phyloP scores from a whole-genome alignment of 2,329 filamentous ascomycete genomes.

The Penicillium sp. region DNA sequence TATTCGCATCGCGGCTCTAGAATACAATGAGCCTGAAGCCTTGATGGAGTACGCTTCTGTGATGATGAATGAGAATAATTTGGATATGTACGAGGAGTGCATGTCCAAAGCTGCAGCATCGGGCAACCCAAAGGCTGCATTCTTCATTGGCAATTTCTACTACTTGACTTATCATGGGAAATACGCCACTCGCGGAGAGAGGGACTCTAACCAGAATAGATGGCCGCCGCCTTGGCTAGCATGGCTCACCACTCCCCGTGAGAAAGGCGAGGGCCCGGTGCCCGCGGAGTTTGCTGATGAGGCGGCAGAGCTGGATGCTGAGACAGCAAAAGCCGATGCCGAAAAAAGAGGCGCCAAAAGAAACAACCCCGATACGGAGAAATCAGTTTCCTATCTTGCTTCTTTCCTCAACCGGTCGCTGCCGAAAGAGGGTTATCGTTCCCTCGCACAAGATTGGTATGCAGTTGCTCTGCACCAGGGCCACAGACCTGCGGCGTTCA shows the following conservation, averaged over 20 bases:
- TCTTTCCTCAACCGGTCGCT: conserved; percentile 22
- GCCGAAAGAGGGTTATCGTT: conserved; percentile 28
- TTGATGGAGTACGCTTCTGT: conserved; percentile 31
- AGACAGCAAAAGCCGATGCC: no score
- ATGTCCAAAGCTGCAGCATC: conserved; percentile 39
- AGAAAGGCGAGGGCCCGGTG: no score
- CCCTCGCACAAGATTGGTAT: conserved; percentile 41
- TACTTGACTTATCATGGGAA: conserved; percentile 34
- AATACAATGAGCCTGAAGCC: conserved; percentile 37
- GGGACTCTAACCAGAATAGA: background rate
- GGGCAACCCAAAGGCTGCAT: conserved; percentile 33
- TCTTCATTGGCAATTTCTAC: conserved; percentile 44
- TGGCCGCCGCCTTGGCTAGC: background rate
- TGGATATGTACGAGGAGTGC: conserved; percentile 39
- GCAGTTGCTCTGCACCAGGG: conserved; percentile 29
- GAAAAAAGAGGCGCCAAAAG: no score
- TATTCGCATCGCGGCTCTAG: conserved; percentile 29
- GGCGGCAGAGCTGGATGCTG: no score
- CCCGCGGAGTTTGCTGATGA: no score
- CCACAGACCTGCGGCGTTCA: conserved; percentile 27
- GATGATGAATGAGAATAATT: conserved; percentile 28
- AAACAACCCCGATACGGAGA: background rate
- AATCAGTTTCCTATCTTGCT: background rate
- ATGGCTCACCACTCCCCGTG: no score
- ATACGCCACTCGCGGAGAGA: conserved; percentile 28